A percentile compares a stretch with the other conserved stretches of the same genome.
These are phyloP conservation scores for Metschnikowia orientalis DNA, from an alignment of 805 yeast species.

Conservation along the genomic window DNA sequence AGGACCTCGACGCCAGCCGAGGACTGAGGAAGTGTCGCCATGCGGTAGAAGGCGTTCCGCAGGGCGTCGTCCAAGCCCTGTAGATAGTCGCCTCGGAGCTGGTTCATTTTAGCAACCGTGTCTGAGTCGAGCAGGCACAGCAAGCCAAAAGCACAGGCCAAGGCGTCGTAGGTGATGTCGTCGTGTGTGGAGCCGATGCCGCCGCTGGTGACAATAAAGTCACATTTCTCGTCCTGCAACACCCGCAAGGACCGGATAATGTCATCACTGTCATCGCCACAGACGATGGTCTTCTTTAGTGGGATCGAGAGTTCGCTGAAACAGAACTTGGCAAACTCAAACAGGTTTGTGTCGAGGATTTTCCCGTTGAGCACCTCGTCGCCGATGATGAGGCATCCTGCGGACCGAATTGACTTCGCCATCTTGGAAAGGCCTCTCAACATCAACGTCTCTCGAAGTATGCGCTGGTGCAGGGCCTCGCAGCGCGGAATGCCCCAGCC, in stretches of 20 bases:
- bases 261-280: conserved; percentile 72
- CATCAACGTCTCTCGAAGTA: no score
- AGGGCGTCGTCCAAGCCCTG: conserved; percentile 39
- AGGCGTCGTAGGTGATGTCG: conserved; percentile 74
- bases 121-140: conserved; percentile 49
- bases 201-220: conserved; percentile 67
- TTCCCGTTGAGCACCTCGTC: conserved; percentile 88
- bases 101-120: conserved; percentile 58
- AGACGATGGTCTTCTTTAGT: conserved; percentile 59
- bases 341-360: conserved; percentile 73
- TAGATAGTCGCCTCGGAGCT: conserved; percentile 37
- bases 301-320: conserved; percentile 60
- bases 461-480: no score
- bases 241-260: conserved; percentile 52
- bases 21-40: conserved; percentile 70
- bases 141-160: conserved; percentile 61
- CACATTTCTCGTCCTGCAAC: conserved; percentile 46
- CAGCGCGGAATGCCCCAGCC: no score
- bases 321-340: conserved; percentile 65
- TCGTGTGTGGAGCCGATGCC: conserved; percentile 89
- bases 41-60: conserved; percentile 58
- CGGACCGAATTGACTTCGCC: conserved; percentile 26
- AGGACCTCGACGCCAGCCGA: conserved; percentile 29
- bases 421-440: conserved; percentile 10
- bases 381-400: conserved; percentile 66